phyloP scores from a whole-genome alignment of 164 flowering plant genomes.

The Piper betle region DNA sequence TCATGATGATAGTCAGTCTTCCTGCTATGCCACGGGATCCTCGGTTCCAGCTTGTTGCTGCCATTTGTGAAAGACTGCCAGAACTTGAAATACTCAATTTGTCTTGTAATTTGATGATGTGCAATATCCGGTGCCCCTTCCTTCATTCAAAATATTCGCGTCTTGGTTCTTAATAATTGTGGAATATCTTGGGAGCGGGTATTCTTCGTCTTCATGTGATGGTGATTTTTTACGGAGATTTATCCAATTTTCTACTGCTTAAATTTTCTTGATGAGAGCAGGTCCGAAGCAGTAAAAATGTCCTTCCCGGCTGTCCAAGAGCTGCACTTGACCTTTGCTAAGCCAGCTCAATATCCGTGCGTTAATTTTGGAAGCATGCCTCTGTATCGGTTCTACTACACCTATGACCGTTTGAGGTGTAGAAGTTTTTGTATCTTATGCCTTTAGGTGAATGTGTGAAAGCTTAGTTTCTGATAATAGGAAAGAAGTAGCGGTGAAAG shows the following conservation, averaged over 20 bases:
- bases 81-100: constrained; percentile 56
- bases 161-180: constrained; percentile 65
- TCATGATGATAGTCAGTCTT: too few species aligned
- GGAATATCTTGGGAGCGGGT: constrained; percentile 78
- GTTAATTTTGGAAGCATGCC: neutral
- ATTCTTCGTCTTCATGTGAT: neutral
- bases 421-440: neutral
- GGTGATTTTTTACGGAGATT: neutral
- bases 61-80: constrained; percentile 56
- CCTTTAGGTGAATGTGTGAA: too few species aligned
- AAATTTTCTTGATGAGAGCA: constrained; percentile 17
- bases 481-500: too few species aligned
- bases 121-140: constrained; percentile 31
- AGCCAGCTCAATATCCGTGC: too few species aligned
- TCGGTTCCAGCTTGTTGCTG: constrained; percentile 44
- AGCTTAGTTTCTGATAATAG: too few species aligned
- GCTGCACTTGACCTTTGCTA: too few species aligned
- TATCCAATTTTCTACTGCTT: neutral
- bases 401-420: too few species aligned
- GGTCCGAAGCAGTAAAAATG: constrained; percentile 62
- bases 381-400: too few species aligned
- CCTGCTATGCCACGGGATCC: neutral
- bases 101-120: constrained; percentile 42
- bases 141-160: constrained; percentile 38
- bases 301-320: constrained; percentile 60